Evolutionary conservation across 257 asterid genomes (phyloP), one percentile per base, ranked within the genome.

Genomic region (Fraxinus americana): DNA sequence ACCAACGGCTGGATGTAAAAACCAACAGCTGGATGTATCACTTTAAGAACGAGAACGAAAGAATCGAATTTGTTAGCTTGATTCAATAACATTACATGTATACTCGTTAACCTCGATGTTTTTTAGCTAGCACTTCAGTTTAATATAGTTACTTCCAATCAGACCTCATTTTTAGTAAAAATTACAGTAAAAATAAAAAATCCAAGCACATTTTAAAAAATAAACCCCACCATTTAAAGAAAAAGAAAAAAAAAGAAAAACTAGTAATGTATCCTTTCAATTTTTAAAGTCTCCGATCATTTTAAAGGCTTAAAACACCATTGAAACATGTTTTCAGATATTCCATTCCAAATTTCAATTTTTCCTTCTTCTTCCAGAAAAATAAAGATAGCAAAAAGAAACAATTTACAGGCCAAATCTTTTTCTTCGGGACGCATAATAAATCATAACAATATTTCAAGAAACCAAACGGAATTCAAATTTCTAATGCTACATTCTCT

Each of bases 201-300:
- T 23, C 12, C 2, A 63, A 63, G 10, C 32, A n/a, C n/a, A 7
- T 14, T 59, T 59, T 59, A 35, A 74, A 67, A 69, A 25, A 43
- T 63, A 61, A 21, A 68, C 30, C 61, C 14, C 29, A 45, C 27
- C 17, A 12, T 48, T 50, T 13, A 81, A 78, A 34, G 70, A 75
- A 5, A 63, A 11, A 1, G 1, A 29, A 29, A 29, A 29, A 1
- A 1, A n/a, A 52, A 25, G 38, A 8, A 75, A 21, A 25, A 9
- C n/a, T 10, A n/a, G 34, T 34, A 39, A 27, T 23, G 50, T 52
- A 25, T 17, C 67, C 43, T 63, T 69, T 54, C 19, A 66, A 32
- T 67, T 34, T 48, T 34, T 41, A 13, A 21, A 45, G 23, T 36
- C 67, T 65, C 5, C 3, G 34, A 7, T 9, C 36, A 43, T 13